Base-by-base conservation (phyloP, 129 eudicot genomes). In the Flaveria brownii region DNA sequence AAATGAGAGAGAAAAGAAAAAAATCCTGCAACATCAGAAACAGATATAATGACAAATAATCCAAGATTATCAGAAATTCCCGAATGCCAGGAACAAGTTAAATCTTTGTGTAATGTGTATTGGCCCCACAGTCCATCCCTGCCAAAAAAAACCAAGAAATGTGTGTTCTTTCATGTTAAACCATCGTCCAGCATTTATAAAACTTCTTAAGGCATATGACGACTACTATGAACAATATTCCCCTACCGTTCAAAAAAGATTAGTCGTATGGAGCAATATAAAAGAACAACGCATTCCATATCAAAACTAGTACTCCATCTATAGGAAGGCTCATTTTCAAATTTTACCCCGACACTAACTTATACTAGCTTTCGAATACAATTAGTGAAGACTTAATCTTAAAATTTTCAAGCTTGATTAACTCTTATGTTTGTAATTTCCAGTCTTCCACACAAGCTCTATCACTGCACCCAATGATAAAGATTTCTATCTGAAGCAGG, bases 371-470 rank as follows among this genome's bases (percentile, higher is more conserved):
- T 66, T 1, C 6, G 41, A 36, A 36, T 36, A 23, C 50, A 6
- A n/a, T 72, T 16, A 17, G 66, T 41, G 33, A 46, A 9, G 5
- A 56, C 6, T 13, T 4, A 61, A 61, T 51, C 64, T 52, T 30
- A 51, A 16, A 15, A 71, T 1, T 49, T 51, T 52, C 64, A 20
- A 52, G 33, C 17, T 28, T 52, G 28, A 28, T 30, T 0, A 72
- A 54, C 12, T 72, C 50, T 33, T 72, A 50, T n/a, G 10, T n/a
- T 26, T 10, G 10, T 5, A 23, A 4, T 39, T 16, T 22, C 49
- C 11, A 50, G 15, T 54, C 23, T 54, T n/a, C 60, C 22, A 28
- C 62, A 28, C 46, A 71, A 71, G 18, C 17, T 54, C 77, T 52
- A 36, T 36, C 41, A 36, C 41, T 36, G 0, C 41, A 36, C 41